phyloP scores from a whole-genome alignment of 2,329 filamentous ascomycete genomes.

The Pseudopyrenochaeta lycopersici region DNA sequence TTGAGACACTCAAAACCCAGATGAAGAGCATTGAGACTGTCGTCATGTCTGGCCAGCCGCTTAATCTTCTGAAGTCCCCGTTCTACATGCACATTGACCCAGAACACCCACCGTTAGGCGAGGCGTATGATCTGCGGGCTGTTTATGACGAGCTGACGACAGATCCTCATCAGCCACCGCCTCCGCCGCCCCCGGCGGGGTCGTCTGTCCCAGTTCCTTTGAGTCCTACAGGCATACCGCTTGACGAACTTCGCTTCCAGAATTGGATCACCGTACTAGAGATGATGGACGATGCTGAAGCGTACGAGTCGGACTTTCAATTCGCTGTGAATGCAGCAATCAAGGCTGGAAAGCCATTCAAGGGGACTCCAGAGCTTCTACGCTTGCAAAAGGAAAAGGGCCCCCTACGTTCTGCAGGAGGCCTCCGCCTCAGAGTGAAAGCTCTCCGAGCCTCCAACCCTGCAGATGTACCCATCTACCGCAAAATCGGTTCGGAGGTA shows the following conservation, averaged over 20 bases:
- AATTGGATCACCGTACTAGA: slow-evolving; percentile 61
- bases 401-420: neutral
- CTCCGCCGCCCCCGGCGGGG: slow-evolving; percentile 15
- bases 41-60: slow-evolving; percentile 42
- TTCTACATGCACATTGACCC: slow-evolving; percentile 50
- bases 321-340: slow-evolving; percentile 19
- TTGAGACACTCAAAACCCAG: slow-evolving; percentile 33
- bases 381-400: slow-evolving; percentile 8
- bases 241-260: slow-evolving; percentile 58
- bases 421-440: slow-evolving; percentile 12
- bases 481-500: slow-evolving; percentile 1
- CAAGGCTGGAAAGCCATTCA: slow-evolving; percentile 10
- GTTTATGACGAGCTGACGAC: slow-evolving; percentile 58
- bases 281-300: slow-evolving; percentile 52
- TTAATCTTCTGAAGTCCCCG: slow-evolving; percentile 46
- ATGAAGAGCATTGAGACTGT: slow-evolving; percentile 39
- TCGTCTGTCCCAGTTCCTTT: slow-evolving; percentile 13
- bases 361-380: slow-evolving; percentile 2
- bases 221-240: slow-evolving; percentile 51
- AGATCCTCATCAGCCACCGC: slow-evolving; percentile 46
- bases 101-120: slow-evolving; percentile 25
- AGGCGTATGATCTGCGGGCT: slow-evolving; percentile 40
- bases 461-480: slow-evolving; percentile 5
- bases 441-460: slow-evolving; percentile 5
- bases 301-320: slow-evolving; percentile 16